Evolutionary conservation across 176 grass and related monocot genomes (phyloP).

Genomic region (Chloris gayana): DNA sequence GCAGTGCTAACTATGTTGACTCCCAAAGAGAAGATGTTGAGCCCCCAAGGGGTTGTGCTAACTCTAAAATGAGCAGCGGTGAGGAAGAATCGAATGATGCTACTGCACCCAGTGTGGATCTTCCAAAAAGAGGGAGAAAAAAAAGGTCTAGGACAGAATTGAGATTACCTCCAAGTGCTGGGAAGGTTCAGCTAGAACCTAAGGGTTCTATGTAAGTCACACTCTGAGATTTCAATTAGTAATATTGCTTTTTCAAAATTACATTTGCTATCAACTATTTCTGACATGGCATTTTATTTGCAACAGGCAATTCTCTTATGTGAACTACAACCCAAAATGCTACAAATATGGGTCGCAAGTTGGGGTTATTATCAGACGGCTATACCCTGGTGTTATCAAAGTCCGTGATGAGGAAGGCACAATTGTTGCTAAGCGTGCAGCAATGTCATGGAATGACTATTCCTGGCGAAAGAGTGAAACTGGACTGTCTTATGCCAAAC

Average conservation of each 20-base stretch:
- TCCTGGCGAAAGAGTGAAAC: not conserved
- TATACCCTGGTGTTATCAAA: too few species aligned
- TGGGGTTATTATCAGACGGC: too few species aligned
- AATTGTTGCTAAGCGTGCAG: not conserved
- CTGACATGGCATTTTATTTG: not conserved
- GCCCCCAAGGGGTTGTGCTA: not conserved
- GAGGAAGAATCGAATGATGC: not conserved
- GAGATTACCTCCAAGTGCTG: not conserved
- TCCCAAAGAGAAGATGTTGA: not conserved
- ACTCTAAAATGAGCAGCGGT: not conserved
- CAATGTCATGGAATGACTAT: conserved; percentile 10
- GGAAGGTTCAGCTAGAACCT: not conserved
- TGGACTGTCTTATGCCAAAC: not conserved
- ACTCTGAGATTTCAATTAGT: not conserved
- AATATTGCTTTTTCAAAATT: not conserved
- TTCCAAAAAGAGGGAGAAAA: not conserved
- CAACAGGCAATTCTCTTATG: not conserved
- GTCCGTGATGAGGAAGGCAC: not conserved
- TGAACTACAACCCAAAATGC: not conserved
- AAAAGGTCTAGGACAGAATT: conserved; percentile 4
- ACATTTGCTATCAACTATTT: not conserved
- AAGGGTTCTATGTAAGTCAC: not conserved
- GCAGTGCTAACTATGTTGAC: not conserved
- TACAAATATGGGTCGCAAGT: too few species aligned
- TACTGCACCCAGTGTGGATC: not conserved